Evolutionary conservation across 345 rosid species (phyloP), one percentile per base, ranked within the genome.

Genomic region (Pistacia atlantica): DNA sequence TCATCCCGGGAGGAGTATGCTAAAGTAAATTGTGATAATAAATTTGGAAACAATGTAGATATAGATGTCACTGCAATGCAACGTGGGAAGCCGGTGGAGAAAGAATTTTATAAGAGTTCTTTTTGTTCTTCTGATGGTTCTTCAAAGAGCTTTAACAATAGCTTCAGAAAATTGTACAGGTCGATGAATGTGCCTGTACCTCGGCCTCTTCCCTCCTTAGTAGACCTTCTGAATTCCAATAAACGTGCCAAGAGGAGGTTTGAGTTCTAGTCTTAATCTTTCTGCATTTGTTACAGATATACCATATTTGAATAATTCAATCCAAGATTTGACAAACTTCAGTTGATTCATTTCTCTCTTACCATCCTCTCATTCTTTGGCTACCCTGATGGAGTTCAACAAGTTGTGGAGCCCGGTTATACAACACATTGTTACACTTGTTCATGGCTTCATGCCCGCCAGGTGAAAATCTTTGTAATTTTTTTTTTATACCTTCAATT

Each of bases 101-200:
- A 71, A 59, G 83, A 73, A 33, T 56, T 51, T 65, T 51, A 64
- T 60, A 49, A 49, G n/a, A 31, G 69, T 52, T 68, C 56, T 69
- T 59, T 70, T 77, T 64, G 60, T 62, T 76, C 81, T 2, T 31
- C 80, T 0, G 52, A 78, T 63, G 88, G 86, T 76, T 81, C 80
- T 73, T 76, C 86, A 54, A 86, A 79, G 80, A 79, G 79, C 73
- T 91, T 85, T 8, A 81, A 84, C 71, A 88, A 81, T 37, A 75
- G 77, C 82, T 68, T 91, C 76, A 87, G 83, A 78, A 91, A 81
- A 80, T 80, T 88, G 55, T 91, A 89, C 86, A 84, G 95, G 77
- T 89, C 94, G 54, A 90, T 83, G 89, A 87, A 91, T 65, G 93
- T 88, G 22, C 88, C 92, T 1, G 92, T 94, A 69, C 97, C 97